Evolutionary conservation across 2,329 filamentous ascomycete species (phyloP), one percentile per base, ranked within the genome.

Genomic region (Paradendryphiella salina): DNA sequence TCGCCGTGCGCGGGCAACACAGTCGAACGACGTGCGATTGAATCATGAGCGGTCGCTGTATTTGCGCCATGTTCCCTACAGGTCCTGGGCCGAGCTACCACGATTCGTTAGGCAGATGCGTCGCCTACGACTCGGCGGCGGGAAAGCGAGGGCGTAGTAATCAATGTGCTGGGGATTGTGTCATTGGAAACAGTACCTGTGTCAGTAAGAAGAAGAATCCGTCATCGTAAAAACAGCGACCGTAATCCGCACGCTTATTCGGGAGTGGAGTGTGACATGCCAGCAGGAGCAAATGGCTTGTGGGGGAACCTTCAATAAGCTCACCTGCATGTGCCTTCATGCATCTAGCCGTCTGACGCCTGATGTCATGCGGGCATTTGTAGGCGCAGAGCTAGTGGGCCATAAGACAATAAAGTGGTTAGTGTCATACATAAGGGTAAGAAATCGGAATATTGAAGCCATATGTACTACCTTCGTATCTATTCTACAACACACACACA

Each of bases 1-100:
- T 57, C 8, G 54, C 37, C 18, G 56, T 57, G 42, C 59, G 65
- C 10, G 70, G 67, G 42, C 69, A 72, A 39, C 62, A 67, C 14
- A 65, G 58, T 43, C 68, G 61, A n/a, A 72, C 67, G 35, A 69
- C 61, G n/a, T 69, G 65, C 38, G 70, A 71, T 45, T 73, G 70
- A 13, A 72, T 72, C 20, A 71, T 59, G 14, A 73, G 46, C 21
- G 70, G 71, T 28, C 69, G 59, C 50, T 71, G 70, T 4, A 70
- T 43, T 42, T 70, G 66, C 41, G 62, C 58, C 70, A 73, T 64
- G 23, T 52, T 46, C 20, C 32, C 33, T 50, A 15, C 8, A 17
- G 6, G 10, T 10, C 20, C 13, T 18, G 15, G 18, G 9, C 15
- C 7, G 13, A 7, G 13, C 9, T 28, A 29, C 13, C 8, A 2